Percentiles rank a stretch among this genome's conserved stretches.
phyloP scores from a whole-genome alignment of 345 rosid genomes.

The Rubroshorea leprosula region DNA sequence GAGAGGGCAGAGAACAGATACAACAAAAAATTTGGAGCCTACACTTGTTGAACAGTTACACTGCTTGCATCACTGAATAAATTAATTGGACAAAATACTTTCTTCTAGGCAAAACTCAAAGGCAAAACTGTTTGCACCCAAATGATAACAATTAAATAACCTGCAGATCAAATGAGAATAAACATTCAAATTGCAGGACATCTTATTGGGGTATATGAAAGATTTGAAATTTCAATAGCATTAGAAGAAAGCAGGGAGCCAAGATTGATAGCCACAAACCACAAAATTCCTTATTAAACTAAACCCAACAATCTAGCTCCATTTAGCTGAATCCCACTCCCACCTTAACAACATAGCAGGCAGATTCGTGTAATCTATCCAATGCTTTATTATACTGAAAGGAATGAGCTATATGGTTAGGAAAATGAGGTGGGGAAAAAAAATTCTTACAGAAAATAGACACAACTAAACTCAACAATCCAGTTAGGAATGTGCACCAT shows the following conservation, averaged over 20 bases:
- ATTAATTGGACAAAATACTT: neutral
- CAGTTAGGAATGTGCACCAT: neutral
- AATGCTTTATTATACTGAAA: neutral
- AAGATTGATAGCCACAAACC: neutral
- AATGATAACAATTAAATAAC: neutral
- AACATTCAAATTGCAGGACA: neutral
- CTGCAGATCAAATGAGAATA: neutral
- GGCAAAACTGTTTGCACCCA: neutral
- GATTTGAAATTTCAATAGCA: neutral
- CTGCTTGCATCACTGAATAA: neutral
- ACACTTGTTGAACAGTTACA: neutral
- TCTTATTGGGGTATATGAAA: neutral
- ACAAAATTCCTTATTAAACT: neutral
- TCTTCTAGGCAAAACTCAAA: neutral
- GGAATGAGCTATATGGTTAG: neutral
- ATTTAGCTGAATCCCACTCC: neutral
- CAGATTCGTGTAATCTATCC: neutral
- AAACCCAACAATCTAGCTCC: neutral
- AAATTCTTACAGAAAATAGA: too few relatives aligned
- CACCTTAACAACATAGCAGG: neutral
- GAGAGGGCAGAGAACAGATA: neutral
- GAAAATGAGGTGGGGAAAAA: neutral
- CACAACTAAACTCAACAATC: neutral
- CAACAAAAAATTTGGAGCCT: neutral
- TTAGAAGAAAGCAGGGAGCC: neutral